Conservation (phyloP, 140 eudicot genomes). For the Senecio squalidus region DNA sequence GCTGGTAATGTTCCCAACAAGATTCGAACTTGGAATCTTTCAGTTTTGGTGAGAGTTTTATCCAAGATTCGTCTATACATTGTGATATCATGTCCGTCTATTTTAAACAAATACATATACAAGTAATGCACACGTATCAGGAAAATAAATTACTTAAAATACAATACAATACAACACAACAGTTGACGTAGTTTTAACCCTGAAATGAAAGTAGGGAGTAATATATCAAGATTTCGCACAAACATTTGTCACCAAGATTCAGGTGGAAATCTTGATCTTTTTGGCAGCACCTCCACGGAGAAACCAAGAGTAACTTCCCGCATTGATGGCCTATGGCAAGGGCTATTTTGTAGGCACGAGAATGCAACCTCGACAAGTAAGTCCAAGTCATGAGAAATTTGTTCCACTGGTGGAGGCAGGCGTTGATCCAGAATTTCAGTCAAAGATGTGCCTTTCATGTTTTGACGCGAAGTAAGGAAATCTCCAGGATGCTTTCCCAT, state of each 20-base stretch:
- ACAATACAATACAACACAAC: too few relatives aligned
- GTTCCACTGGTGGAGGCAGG: neutral
- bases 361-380: constrained; percentile 18
- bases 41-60: too few relatives aligned
- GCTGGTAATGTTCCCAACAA: too few relatives aligned
- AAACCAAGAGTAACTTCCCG: constrained; percentile 16
- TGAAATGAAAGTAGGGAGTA: too few relatives aligned
- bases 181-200: too few relatives aligned
- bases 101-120: too few relatives aligned
- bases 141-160: too few relatives aligned
- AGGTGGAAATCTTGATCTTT: neutral
- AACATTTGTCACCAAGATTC: neutral
- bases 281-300: neutral
- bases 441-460: neutral
- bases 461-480: constrained; percentile 3
- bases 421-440: constrained; percentile 22
- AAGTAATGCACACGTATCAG: too few relatives aligned
- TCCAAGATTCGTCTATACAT: too few relatives aligned
- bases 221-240: neutral
- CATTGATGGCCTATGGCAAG: constrained; percentile 24
- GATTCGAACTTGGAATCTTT: too few relatives aligned
- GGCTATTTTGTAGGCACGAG: constrained; percentile 20
- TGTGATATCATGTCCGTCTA: too few relatives aligned
- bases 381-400: constrained; percentile 5
- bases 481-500: constrained; percentile 34